Conservation (phyloP, 768 basidiomycete genomes). For the Lactifluus subvellereus region DNA sequence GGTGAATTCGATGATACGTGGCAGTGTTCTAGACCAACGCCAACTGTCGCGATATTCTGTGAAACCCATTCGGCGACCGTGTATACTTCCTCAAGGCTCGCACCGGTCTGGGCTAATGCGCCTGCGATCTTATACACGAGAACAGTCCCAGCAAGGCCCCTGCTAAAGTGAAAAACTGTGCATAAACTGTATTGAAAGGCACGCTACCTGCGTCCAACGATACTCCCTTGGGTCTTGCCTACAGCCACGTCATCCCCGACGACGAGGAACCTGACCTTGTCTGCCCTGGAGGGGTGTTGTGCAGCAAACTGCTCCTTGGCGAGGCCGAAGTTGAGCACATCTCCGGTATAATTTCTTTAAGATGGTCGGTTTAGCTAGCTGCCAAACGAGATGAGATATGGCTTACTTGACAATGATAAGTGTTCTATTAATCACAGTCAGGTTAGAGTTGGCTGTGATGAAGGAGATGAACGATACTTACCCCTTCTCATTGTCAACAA, state of each 20-base stretch:
- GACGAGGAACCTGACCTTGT: constrained; percentile 66
- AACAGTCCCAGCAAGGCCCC: constrained; percentile 77
- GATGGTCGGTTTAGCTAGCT: background rate
- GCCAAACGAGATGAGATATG: background rate
- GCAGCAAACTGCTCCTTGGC: constrained; percentile 82
- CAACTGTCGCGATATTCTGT: constrained; percentile 69
- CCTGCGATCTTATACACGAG: constrained; percentile 90
- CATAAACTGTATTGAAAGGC: background rate
- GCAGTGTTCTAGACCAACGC: constrained; percentile 84
- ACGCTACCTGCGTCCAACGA: constrained; percentile 72
- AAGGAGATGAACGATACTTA: constrained; percentile 29
- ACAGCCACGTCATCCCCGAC: constrained; percentile 92
- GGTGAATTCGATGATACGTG: constrained; percentile 44
- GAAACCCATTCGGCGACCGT: constrained; percentile 59
- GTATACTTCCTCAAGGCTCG: constrained; percentile 62
- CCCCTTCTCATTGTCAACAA: constrained; percentile 70
- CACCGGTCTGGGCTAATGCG: constrained; percentile 66
- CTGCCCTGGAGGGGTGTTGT: constrained; percentile 57
- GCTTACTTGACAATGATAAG: constrained; percentile 77
- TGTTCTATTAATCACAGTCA: constrained; percentile 41
- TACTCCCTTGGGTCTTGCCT: constrained; percentile 68
- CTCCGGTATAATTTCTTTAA: constrained; percentile 85
- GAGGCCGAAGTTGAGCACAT: constrained; percentile 86
- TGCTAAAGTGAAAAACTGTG: constrained; percentile 28
- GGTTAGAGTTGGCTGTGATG: background rate